These are phyloP conservation scores for Blastobotrys elegans DNA, from an alignment of 1,139 yeast species.

Conservation along the genomic window DNA sequence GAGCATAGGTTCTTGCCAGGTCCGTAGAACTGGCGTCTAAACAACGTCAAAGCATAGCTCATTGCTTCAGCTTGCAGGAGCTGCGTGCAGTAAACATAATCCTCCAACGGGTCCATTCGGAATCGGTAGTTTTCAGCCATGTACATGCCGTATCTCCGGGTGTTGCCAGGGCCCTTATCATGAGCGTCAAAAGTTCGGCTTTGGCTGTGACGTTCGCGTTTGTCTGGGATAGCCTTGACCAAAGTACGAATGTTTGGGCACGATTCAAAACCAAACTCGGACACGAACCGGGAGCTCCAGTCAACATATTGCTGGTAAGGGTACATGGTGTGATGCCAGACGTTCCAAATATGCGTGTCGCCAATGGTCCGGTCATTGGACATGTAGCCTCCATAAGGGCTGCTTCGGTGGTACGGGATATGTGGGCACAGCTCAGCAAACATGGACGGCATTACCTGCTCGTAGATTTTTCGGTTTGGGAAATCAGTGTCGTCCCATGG, in stretches of 20 bases:
- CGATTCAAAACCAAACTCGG: slow-evolving; percentile 47
- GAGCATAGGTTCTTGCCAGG: slow-evolving; percentile 34
- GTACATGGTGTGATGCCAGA: slow-evolving; percentile 46
- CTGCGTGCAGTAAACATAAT: slow-evolving; percentile 45
- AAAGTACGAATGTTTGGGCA: slow-evolving; percentile 36
- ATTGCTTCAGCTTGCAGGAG: slow-evolving; percentile 46
- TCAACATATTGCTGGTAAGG: slow-evolving; percentile 42
- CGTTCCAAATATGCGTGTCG: slow-evolving; percentile 49
- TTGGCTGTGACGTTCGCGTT: slow-evolving; percentile 38
- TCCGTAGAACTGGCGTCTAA: slow-evolving; percentile 42
- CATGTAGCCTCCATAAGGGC: slow-evolving; percentile 41
- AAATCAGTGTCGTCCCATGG: slow-evolving; percentile 35
- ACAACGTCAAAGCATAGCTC: slow-evolving; percentile 39
- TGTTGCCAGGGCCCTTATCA: slow-evolving; percentile 41
- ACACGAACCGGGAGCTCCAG: slow-evolving; percentile 41
- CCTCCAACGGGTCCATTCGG: slow-evolving; percentile 33
- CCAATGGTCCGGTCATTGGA: slow-evolving; percentile 40
- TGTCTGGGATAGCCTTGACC: slow-evolving; percentile 35
- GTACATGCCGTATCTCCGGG: slow-evolving; percentile 40
- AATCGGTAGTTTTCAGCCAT: slow-evolving; percentile 39
- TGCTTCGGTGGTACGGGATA: slow-evolving; percentile 40
- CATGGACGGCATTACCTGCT: slow-evolving; percentile 35
- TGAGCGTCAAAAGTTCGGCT: slow-evolving; percentile 39
- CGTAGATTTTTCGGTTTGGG: slow-evolving; percentile 43
- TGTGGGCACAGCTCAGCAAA: slow-evolving; percentile 28